Base-by-base conservation (phyloP, 441 rosid species). In the Mallotus repandus region DNA sequence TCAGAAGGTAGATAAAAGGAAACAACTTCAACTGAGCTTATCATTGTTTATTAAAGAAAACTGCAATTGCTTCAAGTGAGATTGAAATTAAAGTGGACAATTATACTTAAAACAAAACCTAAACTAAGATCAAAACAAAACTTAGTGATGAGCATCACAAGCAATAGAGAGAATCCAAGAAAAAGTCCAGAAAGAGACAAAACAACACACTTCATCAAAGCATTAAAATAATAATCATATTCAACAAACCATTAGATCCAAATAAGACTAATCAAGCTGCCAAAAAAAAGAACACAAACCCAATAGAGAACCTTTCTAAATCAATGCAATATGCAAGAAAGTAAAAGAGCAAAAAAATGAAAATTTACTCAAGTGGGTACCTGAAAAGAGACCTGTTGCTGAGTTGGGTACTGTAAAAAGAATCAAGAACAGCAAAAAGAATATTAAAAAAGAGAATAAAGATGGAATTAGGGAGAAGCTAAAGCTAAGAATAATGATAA, bases 191-290 rank as follows among this genome's bases (percentile, higher is more conserved):
- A 68, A 49, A 25, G 50, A 50, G 61, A 49, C 68, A 57, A 7
- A 13, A 58, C 16, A 25, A 7, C 49, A 35, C 29, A 32, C 25
- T 45, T 21, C 73, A 73, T 73, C 74, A 50, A 66, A 80, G 50
- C 74, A 75, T 61, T 50, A 62, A 58, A 60, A 66, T 32, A 43
- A 50, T 35, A 46, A 56, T 19, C 6, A 46, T 35, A 29, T 14
- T 50, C 52, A 19, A 60, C 58, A 60, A 53, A 58, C 57, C 63
- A 70, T 65, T 66, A 46, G 84, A 81, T 81, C 74, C 68, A 76
- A 71, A 57, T 29, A 63, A 62, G 6, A 70, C 41, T 55, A 14
- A 53, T 46, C 35, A 5, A 21, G n/a, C 6, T 58, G 19, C 45
- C 21, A 12, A 71, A 59, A 56, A 59, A 56, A 18, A 11, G 16